Base-by-base conservation (phyloP, 2,329 filamentous ascomycete species). In the Aspergillus alliaceus region DNA sequence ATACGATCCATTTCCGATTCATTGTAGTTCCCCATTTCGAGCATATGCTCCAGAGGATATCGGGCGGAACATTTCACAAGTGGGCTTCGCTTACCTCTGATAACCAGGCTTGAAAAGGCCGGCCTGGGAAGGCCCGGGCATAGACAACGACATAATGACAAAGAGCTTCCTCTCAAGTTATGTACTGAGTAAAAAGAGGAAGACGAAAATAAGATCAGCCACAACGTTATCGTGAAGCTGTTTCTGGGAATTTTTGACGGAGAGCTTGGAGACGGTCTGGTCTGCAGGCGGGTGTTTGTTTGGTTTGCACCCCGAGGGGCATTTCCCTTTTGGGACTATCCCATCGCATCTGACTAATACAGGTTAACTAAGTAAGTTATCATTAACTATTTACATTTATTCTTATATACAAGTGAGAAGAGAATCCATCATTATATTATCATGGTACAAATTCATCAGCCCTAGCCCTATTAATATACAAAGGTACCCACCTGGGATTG, bases 101-200 rank as follows among this genome's bases (percentile, higher is more conserved):
- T 99, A 99, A 70, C 93, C 93, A 69, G 88, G 84, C 83, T 98
- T 98, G 85, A 99, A 98, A 39, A 98, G 86, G 76, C 90, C 90
- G 72, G 90, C 84, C 77, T 97, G 96, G 62, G 95, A 95, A 69
- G 95, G 93, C 77, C 87, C 91, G 64, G 95, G 95, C 74, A 99
- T 96, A 74, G 92, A 91, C 75, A 99, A 87, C 79, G 95, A 99
- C 95, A 99, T 98, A 69, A 65, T 80, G 63, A 64, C 37, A 56
- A 55, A 60, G 56, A 61, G 57, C 61, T 64, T 66, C 66, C 66
- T 62, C 61, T 54, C 40, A 31, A 18, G 49, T 51, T 54, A 54
- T 37, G 58, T 31, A 34, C 56, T 55, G 57, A 48, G 35, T 46
- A 31, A 54, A 31, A 54, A 42, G 46, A 58, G 52, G 48, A 54